Conservation (phyloP, 768 basidiomycete genomes). For the Cyclocybe cylindracea region DNA sequence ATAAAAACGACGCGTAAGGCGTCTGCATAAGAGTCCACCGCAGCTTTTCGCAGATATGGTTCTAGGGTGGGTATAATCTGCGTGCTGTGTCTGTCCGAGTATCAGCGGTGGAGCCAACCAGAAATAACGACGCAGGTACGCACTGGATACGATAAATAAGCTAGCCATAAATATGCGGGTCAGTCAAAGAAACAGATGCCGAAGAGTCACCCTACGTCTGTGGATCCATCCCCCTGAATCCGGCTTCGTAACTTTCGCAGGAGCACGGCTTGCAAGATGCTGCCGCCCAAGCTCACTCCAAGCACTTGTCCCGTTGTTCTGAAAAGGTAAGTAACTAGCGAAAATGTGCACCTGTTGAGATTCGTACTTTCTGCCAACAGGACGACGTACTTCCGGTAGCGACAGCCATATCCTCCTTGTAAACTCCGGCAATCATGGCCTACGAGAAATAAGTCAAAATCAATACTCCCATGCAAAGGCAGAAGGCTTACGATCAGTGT, state of each 20-base stretch:
- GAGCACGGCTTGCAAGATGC: slow-evolving; percentile 81
- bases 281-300: slow-evolving; percentile 87
- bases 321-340: slow-evolving; percentile 87
- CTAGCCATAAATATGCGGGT: slow-evolving; percentile 31
- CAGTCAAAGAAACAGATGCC: slow-evolving; percentile 5
- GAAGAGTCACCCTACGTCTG: slow-evolving; percentile 45
- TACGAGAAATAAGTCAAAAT: slow-evolving; percentile 27
- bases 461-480: slow-evolving; percentile 1
- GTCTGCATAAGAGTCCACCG: slow-evolving; percentile 75
- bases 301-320: slow-evolving; percentile 94
- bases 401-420: slow-evolving; percentile 81
- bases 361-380: slow-evolving; percentile 13
- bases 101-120: slow-evolving; percentile 1
- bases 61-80: slow-evolving; percentile 68
- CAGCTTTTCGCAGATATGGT: slow-evolving; percentile 55
- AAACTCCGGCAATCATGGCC: slow-evolving; percentile 87
- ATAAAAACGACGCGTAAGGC: slow-evolving; percentile 84
- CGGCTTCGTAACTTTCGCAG: slow-evolving; percentile 65
- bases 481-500: slow-evolving; percentile 70
- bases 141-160: slow-evolving; percentile 66
- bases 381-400: slow-evolving; percentile 82
- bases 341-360: slow-evolving; percentile 10
- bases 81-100: slow-evolving; percentile 60
- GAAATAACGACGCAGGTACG: slow-evolving; percentile 1
- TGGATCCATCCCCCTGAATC: slow-evolving; percentile 76